Base-by-base conservation (phyloP, 306 rosid genomes). In the Dryas alaskensis region DNA sequence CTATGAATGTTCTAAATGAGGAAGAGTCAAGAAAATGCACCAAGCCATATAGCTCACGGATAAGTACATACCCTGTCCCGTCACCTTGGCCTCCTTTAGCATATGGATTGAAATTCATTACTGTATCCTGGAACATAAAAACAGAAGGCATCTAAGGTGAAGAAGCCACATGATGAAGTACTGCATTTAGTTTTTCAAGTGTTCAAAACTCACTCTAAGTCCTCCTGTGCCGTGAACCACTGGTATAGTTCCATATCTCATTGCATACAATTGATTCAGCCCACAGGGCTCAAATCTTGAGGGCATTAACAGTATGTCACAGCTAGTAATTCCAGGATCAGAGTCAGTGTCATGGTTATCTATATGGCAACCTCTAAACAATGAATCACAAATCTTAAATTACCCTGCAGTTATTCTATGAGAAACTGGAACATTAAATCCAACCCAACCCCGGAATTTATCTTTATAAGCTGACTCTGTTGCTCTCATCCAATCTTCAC, bases 151-250 rank as follows among this genome's bases (percentile, higher is more conserved):
- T 85, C 49, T 73, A 59, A 52, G 43, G 50, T 69, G 25, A 76
- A 39, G 65, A 58, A 48, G 27, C 42, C 53, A 7, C 19, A 25
- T 13, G 67, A 74, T 45, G 75, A 70, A 78, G 55, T n/a, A 76
- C 43, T 50, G 37, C 4, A 65, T 45, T 61, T 59, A 68, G 67
- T 43, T 48, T 58, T 43, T 76, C 31, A 14, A 59, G 57, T 74
- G 39, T 73, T 75, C 52, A 76, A 31, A 80, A 87, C 96, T 83
- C 85, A 92, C 98, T 84, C 89, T 84, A 51, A 92, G 92, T 65
- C 98, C 98, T 65, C 98, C 98, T n/a, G 98, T 92, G 51, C 81
- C 79, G 76, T 92, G 98, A 84, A 90, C 98, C 45, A 92, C 98
- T 0, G 98, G 98, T 79, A 92, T 69, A 64, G 96, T 90, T 83